Conservation (phyloP, 805 yeast species). For the Teunomyces cretensis region DNA sequence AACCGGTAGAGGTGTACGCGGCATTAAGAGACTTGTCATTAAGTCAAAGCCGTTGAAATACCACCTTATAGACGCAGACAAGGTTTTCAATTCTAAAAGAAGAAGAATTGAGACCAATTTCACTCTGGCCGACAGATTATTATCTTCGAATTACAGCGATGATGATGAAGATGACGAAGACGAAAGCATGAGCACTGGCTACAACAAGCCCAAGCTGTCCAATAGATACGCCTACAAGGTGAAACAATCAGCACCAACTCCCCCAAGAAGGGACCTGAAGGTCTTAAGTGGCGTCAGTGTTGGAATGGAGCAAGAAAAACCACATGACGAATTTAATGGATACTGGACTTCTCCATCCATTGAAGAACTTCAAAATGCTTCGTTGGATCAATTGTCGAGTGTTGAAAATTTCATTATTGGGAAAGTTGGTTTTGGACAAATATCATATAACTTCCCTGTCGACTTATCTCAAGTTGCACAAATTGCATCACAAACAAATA, state of each 20-base stretch:
- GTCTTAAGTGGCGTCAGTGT: slow-evolving; percentile 14
- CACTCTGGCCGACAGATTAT: slow-evolving; percentile 13
- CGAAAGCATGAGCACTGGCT: slow-evolving; percentile 3
- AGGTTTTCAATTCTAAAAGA: slow-evolving; percentile 35
- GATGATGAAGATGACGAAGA: slow-evolving; percentile 23
- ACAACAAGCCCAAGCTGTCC: neutral
- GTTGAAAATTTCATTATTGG: slow-evolving; percentile 70
- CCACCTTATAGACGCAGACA: slow-evolving; percentile 42
- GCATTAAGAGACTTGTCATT: slow-evolving; percentile 35
- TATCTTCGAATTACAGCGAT: slow-evolving; percentile 13
- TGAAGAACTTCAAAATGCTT: slow-evolving; percentile 42
- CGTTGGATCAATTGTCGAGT: slow-evolving; percentile 48
- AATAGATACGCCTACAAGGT: slow-evolving; percentile 15
- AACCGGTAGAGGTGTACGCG: slow-evolving; percentile 21
- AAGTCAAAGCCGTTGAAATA: slow-evolving; percentile 41
- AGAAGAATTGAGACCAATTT: slow-evolving; percentile 25
- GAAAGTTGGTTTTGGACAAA: slow-evolving; percentile 64
- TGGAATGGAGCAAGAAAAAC: slow-evolving; percentile 5
- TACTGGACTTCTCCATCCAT: slow-evolving; percentile 77
- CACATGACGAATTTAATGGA: slow-evolving; percentile 26
- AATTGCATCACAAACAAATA: slow-evolving; percentile 31
- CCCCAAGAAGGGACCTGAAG: slow-evolving; percentile 6
- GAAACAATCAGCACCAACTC: neutral
- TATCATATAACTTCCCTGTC: slow-evolving; percentile 66
- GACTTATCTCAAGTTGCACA: slow-evolving; percentile 56